phyloP scores from a whole-genome alignment of 192 early-diverging fungal species.

The Backusella sp. region DNA sequence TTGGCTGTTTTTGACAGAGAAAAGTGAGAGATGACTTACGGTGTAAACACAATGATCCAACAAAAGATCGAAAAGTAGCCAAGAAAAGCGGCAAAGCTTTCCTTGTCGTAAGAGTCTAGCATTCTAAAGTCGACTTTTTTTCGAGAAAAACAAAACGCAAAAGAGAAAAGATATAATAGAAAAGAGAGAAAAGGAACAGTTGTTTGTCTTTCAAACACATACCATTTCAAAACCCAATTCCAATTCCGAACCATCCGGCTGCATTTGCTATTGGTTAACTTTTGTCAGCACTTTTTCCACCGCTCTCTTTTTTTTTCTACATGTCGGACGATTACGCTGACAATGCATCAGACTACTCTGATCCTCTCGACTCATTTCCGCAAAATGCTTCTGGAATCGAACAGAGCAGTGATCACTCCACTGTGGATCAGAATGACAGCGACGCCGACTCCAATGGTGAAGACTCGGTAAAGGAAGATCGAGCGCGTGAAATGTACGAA shows the following conservation, averaged over 20 bases:
- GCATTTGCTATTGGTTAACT: not conserved
- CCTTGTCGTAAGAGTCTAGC: not conserved
- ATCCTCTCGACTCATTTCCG: not conserved
- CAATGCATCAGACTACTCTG: not conserved
- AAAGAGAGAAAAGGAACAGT: not conserved
- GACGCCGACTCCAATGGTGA: not conserved
- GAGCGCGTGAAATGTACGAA: constrained; percentile 19
- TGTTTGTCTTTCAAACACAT: not conserved
- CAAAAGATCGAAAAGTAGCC: constrained; percentile 68
- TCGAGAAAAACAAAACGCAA: not conserved
- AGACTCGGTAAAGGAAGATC: constrained; percentile 9
- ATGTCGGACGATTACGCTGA: constrained; percentile 2
- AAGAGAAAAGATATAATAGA: not conserved
- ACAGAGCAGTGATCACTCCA: not conserved
- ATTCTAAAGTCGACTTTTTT: not conserved
- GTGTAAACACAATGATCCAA: constrained; percentile 84
- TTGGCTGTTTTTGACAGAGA: not conserved
- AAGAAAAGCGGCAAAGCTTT: constrained; percentile 39
- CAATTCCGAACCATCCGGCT: not conserved
- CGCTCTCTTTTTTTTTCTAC: not conserved
- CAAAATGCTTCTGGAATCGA: not conserved
- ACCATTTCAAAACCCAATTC: not conserved
- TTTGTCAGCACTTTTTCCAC: not conserved
- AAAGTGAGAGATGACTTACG: constrained; percentile 46
- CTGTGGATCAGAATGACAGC: not conserved